Percentiles rank a stretch among this genome's conserved stretches.
These are phyloP conservation scores for Suhomyces ambrosiae DNA, from an alignment of 1,139 yeast species.

Conservation along the genomic window DNA sequence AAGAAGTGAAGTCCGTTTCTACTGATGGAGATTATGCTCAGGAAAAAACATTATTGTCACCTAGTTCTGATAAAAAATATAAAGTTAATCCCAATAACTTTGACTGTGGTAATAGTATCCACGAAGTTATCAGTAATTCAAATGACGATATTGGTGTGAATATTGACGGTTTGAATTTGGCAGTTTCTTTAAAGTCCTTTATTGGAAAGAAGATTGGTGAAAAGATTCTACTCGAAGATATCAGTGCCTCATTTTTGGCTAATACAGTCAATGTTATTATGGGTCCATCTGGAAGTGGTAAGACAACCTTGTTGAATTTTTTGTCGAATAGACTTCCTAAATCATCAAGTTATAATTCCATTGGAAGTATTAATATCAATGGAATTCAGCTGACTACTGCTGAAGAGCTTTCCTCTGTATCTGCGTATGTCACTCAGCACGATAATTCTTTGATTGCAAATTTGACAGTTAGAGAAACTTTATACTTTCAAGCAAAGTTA, in stretches of 20 bases:
- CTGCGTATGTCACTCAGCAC: constrained; percentile 28
- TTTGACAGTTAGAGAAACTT: constrained; percentile 29
- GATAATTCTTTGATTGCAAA: constrained; percentile 27
- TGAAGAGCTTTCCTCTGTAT: constrained; percentile 19
- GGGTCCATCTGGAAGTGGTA: constrained; percentile 34
- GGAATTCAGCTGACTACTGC: constrained; percentile 17
- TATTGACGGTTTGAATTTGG: constrained; percentile 24
- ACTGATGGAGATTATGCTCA: no score
- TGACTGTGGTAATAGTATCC: no score
- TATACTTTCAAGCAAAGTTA: constrained; percentile 27
- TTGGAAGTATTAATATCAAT: constrained; percentile 21
- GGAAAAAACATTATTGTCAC: no score
- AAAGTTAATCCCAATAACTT: no score
- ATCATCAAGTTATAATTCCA: constrained; percentile 15
- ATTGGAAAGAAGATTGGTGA: constrained; percentile 6
- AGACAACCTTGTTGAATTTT: constrained; percentile 26
- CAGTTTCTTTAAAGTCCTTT: constrained; percentile 17
- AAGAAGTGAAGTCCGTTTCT: constrained; percentile 1
- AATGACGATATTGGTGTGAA: constrained; percentile 17
- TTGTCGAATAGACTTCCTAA: constrained; percentile 21
- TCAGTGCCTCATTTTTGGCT: constrained; percentile 21
- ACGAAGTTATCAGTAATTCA: no score
- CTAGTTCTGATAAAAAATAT: no score
- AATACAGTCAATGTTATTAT: constrained; percentile 27
- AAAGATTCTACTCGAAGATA: constrained; percentile 19